These are phyloP conservation scores for Cutaneotrichosporon cyanovorans DNA, from an alignment of 1,284 basidiomycete genomes.

Conservation along the genomic window DNA sequence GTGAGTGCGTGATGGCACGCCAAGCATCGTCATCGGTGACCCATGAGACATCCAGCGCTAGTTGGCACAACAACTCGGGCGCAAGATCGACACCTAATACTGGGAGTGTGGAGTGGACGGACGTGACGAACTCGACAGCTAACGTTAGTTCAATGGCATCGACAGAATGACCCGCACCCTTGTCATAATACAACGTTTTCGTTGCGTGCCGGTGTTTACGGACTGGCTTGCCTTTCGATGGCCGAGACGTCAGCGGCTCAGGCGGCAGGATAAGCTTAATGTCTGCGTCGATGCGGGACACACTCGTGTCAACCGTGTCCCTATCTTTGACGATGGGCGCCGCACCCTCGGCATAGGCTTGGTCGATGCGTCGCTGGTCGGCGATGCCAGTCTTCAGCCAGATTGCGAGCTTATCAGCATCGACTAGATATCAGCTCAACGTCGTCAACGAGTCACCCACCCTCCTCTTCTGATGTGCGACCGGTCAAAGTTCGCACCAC, in stretches of 20 bases:
- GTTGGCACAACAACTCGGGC: slow-evolving; percentile 24
- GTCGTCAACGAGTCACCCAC: no score
- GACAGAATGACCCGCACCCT: slow-evolving; percentile 27
- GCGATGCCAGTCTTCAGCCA: slow-evolving; percentile 36
- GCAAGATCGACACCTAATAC: slow-evolving; percentile 40
- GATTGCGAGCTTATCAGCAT: slow-evolving; percentile 24
- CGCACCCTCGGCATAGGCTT: slow-evolving; percentile 33
- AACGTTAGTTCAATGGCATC: not conserved
- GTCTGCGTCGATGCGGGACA: slow-evolving; percentile 24
- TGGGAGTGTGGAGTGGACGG: slow-evolving; percentile 31
- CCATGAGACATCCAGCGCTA: slow-evolving; percentile 36
- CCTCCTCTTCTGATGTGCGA: slow-evolving; percentile 35
- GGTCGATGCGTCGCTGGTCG: slow-evolving; percentile 45
- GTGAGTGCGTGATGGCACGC: slow-evolving; percentile 22
- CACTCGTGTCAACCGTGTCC: not conserved
- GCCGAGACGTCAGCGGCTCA: slow-evolving; percentile 31
- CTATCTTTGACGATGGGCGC: slow-evolving; percentile 17
- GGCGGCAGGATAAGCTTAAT: slow-evolving; percentile 41
- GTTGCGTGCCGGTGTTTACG: slow-evolving; percentile 38
- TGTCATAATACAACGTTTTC: slow-evolving; percentile 44
- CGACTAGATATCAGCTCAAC: no score
- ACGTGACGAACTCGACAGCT: slow-evolving; percentile 33
- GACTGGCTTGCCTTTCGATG: slow-evolving; percentile 28
- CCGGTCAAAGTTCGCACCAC: slow-evolving; percentile 20
- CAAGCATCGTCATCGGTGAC: slow-evolving; percentile 40